Evolutionary conservation across 1,284 basidiomycete genomes (phyloP), one percentile per base, ranked within the genome.

Genomic region (Stygiomarasmius scandens): DNA sequence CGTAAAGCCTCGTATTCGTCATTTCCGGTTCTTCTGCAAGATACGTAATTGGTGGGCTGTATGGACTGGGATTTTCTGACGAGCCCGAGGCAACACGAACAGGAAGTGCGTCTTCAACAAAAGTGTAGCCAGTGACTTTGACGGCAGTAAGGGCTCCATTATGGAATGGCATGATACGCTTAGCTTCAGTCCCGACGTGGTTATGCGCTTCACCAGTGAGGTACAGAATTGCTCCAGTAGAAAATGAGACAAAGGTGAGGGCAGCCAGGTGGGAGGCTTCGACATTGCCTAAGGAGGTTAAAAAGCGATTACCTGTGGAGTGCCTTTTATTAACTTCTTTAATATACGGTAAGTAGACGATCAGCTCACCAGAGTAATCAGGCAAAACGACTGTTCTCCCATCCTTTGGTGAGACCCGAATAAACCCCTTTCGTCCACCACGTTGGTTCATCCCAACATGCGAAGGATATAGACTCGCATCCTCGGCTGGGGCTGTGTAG

Each of bases 371-470:
- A 36, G 83, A 84, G 61, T 78, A 87, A 64, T 89, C 85, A 0
- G 86, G 86, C 19, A 88, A 62, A 4, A 84, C 76, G 10, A 87
- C 60, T 0, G 83, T 87, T 25, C 79, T 74, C 2, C 78, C 77
- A 62, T 87, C 81, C 2, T 74, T 77, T 1, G 77, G 79, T n/a
- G 71, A 69, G 4, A 86, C 80, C 16, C 85, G 82, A 2, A 83
- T 71, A 63, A 86, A 87, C 0, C 86, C 86, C 29, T 19, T n/a
- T 43, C 74, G 71, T 0, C 86, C 87, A 5, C 82, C 84, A 2
- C 86, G 82, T 38, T 86, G 81, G 60, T 88, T 89, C 74, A 83
- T 83, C 20, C 85, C 86, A 10, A 86, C 65, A 63, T 87, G 85
- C 1, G 85, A 85, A 0, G 82, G 80, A 60, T 74, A 79, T 3